Evolutionary conservation across 495 filamentous ascomycete species (phyloP), one percentile per base, ranked within the genome.

Genomic region (Penicillium bovifimosum): DNA sequence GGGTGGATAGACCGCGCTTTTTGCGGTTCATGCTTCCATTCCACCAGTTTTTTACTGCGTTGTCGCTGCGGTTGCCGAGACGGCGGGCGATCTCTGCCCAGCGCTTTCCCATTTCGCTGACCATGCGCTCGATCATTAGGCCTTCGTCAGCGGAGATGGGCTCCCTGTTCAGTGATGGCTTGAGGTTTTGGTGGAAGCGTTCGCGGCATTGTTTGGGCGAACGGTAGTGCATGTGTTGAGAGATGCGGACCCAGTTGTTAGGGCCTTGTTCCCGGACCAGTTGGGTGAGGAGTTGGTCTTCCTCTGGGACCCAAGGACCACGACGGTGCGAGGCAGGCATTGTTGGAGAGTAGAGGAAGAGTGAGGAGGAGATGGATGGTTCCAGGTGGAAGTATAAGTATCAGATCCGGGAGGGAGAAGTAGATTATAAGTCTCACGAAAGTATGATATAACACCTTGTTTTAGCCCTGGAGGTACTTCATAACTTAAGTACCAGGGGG

Each of bases 41-140:
- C 89, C 89, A 96, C 90, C 91, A 97, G 72, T 98, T 98, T 81
- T 98, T 98, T 44, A 98, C 91, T 29, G 89, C 88, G 64, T 98
- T 98, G 76, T 98, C 93, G 73, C 91, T 96, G 59, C 93, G 84
- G 54, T 91, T 92, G 14, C 85, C 80, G 18, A 98, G 80, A 14
- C 80, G 75, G 60, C 93, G 80, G 24, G 93, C 91, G 58, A 98
- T 97, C 59, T 96, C 90, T 3, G 93, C 93, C 93, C 93, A 98
- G 24, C 86, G 78, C 72, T 90, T 95, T 41, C 93, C 93, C 76
- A 88, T 86, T 54, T 90, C 83, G 20, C 67, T 70, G 31, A 96
- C 91, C 70, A 93, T 75, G 41, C 80, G 75, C 70, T 95, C 88
- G 65, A 98, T 96, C 62, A 81, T 64, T 32, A 78, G 70, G 8